Conservation (phyloP, 2,329 filamentous ascomycete genomes). For the Alternaria ventricosa region DNA sequence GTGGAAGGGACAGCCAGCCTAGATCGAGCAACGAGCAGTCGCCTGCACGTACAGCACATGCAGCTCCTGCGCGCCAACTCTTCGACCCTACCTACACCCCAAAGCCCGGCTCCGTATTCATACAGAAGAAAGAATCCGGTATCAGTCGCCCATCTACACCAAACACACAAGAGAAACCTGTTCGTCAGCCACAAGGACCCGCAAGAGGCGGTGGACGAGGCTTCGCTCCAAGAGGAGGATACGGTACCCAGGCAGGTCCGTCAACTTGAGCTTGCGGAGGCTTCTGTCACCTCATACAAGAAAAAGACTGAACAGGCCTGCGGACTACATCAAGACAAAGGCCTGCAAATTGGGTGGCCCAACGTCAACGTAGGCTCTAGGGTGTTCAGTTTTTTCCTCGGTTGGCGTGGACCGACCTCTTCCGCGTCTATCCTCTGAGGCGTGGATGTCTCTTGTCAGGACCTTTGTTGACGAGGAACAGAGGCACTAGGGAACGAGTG, state of each 20-base stretch:
- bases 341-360: neutral
- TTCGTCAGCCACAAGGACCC: constrained; percentile 78
- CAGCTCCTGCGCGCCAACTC: constrained; percentile 63
- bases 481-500: neutral
- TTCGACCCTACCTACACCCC: constrained; percentile 78
- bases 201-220: constrained; percentile 79
- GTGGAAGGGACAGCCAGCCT: constrained; percentile 47
- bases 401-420: neutral
- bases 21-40: constrained; percentile 48
- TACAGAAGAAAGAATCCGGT: constrained; percentile 53
- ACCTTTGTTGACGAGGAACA: neutral
- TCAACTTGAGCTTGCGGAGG: constrained; percentile 17
- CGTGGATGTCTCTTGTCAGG: neutral
- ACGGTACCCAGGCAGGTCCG: constrained; percentile 21
- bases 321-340: neutral
- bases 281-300: neutral
- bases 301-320: neutral
- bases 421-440: neutral
- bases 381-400: neutral
- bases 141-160: constrained; percentile 59
- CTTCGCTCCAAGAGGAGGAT: constrained; percentile 68
- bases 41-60: constrained; percentile 30
- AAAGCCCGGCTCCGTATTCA: constrained; percentile 63
- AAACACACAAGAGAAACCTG: constrained; percentile 70
- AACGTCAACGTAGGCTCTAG: neutral